These are phyloP conservation scores for Xylariales sp. DNA, from an alignment of 2,329 filamentous ascomycete species.

Conservation along the genomic window DNA sequence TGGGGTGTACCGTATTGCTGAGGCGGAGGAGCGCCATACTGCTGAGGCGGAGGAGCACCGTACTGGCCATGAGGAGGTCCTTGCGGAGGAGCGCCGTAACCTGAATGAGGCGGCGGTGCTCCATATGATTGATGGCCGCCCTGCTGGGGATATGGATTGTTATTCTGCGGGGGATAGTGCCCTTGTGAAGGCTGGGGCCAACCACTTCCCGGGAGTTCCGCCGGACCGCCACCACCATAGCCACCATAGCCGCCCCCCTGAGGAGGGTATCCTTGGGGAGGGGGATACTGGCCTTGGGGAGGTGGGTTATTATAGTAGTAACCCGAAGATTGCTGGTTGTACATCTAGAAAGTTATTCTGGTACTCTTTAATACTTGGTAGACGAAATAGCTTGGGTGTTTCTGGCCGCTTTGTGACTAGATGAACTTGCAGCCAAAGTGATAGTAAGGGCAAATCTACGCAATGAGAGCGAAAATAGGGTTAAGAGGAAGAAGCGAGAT, in stretches of 20 bases:
- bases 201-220: conserved; percentile 47
- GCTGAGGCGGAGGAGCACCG: conserved; percentile 45
- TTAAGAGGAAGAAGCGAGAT: conserved; percentile 5
- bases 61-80: conserved; percentile 45
- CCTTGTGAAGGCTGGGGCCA: conserved; percentile 43
- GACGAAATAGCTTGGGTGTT: background rate
- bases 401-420: background rate
- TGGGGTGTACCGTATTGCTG: conserved; percentile 52
- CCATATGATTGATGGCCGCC: conserved; percentile 48
- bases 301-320: conserved; percentile 32
- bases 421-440: background rate
- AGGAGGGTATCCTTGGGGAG: conserved; percentile 46
- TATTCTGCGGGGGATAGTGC: conserved; percentile 44
- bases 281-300: conserved; percentile 47
- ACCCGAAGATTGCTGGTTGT: conserved; percentile 39
- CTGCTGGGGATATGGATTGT: conserved; percentile 47
- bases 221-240: conserved; percentile 17
- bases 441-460: background rate
- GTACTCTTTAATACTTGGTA: background rate
- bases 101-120: conserved; percentile 47
- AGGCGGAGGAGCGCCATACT: conserved; percentile 46
- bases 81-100: conserved; percentile 54
- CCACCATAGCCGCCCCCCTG: conserved; percentile 37
- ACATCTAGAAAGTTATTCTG: conserved; percentile 31
- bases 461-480: background rate